These are phyloP conservation scores for Tulasnella sp. DNA, from an alignment of 768 basidiomycete genomes.

Conservation along the genomic window DNA sequence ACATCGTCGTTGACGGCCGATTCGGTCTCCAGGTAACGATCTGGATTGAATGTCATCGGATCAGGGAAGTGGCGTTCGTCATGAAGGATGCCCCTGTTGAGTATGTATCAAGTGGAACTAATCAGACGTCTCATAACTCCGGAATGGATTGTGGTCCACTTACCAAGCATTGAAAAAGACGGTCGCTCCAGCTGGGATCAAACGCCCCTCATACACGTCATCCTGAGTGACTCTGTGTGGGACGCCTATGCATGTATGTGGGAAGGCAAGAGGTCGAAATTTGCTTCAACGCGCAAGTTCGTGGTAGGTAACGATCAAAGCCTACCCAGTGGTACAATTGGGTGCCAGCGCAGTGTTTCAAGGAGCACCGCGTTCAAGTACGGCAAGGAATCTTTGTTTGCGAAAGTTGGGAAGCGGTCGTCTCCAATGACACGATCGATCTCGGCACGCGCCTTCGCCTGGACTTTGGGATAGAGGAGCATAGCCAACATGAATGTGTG, in stretches of 20 bases:
- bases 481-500: constrained; percentile 13
- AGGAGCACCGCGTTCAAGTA: constrained; percentile 12
- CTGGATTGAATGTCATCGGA: background rate
- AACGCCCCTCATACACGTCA: constrained; percentile 13
- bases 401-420: constrained; percentile 13
- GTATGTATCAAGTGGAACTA: background rate
- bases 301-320: too few species aligned
- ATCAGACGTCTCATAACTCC: too few species aligned
- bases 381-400: constrained; percentile 3
- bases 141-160: too few species aligned
- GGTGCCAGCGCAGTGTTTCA: constrained; percentile 5
- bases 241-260: background rate
- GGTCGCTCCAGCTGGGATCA: constrained; percentile 11
- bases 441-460: constrained; percentile 9
- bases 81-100: background rate
- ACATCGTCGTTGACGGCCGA: background rate
- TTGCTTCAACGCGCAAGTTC: too few species aligned
- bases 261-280: too few species aligned
- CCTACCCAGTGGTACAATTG: background rate
- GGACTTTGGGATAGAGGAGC: constrained; percentile 15
- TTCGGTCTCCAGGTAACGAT: background rate
- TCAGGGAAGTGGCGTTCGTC: background rate
- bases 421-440: constrained; percentile 15
- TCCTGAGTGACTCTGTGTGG: constrained; percentile 14
- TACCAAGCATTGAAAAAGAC: constrained; percentile 17